phyloP scores from a whole-genome alignment of 2,329 filamentous ascomycete species.

The Diaporthe ilicicola region DNA sequence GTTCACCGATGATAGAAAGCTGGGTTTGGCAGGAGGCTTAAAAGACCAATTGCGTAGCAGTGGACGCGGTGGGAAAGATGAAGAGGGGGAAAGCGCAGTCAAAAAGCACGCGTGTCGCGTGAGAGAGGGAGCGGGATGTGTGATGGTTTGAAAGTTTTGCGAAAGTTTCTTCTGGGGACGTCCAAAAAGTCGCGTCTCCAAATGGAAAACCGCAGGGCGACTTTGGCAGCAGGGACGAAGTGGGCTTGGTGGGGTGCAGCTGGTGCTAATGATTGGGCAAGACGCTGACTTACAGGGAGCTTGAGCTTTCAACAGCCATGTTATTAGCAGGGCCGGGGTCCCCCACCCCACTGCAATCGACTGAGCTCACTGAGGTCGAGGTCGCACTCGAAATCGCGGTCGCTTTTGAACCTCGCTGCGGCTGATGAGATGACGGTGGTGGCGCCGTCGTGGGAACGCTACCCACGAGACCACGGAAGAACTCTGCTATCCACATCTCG shows the following conservation, averaged over 20 bases:
- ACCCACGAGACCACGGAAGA: background rate
- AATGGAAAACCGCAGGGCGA: constrained; percentile 22
- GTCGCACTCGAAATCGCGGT: background rate
- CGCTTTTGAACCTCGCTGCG: background rate
- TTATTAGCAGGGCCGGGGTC: background rate
- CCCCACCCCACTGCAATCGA: background rate
- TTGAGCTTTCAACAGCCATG: constrained; percentile 2
- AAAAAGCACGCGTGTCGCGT: background rate
- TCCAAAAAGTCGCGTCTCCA: constrained; percentile 31
- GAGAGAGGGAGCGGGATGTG: background rate
- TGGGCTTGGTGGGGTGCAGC: constrained; percentile 30
- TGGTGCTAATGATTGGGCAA: constrained; percentile 35
- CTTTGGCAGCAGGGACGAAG: constrained; percentile 28
- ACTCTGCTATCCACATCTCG: background rate
- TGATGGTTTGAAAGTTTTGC: constrained; percentile 29
- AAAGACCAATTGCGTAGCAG: background rate
- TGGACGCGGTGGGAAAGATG: background rate
- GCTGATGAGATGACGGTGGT: background rate
- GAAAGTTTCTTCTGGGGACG: constrained; percentile 29
- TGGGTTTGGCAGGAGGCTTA: background rate
- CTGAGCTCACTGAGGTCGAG: background rate
- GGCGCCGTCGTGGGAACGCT: background rate
- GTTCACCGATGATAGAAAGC: background rate
- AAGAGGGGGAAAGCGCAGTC: background rate
- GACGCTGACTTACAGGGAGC: constrained; percentile 25